A percentile compares a stretch with the other conserved stretches of the same genome.
Conservation (phyloP, 2,329 filamentous ascomycete genomes). For the Sphaerulina populicola region DNA sequence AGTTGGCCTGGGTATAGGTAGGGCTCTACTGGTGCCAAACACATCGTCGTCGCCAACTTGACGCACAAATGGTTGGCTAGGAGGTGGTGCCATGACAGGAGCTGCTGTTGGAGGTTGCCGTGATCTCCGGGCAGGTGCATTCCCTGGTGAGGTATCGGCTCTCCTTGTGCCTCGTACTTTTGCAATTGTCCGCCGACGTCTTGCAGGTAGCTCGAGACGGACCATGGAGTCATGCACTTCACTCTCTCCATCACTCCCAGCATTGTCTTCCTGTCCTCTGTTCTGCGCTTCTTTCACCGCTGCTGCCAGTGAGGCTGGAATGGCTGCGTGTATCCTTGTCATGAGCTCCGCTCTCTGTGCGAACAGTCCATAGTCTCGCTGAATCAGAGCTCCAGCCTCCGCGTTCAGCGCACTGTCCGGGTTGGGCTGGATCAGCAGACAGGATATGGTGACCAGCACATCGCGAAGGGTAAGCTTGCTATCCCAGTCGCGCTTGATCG, state of each 20-base stretch:
- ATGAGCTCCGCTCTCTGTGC: slow-evolving; percentile 51
- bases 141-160: slow-evolving; percentile 23
- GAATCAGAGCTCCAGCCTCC: slow-evolving; percentile 50
- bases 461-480: slow-evolving; percentile 50
- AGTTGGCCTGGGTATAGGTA: neutral
- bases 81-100: neutral
- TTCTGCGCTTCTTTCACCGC: slow-evolving; percentile 48
- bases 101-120: slow-evolving; percentile 6
- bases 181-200: slow-evolving; percentile 25
- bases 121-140: slow-evolving; percentile 15
- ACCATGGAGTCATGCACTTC: slow-evolving; percentile 15
- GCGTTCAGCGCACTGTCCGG: slow-evolving; percentile 57
- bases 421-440: slow-evolving; percentile 56
- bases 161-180: slow-evolving; percentile 22
- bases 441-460: slow-evolving; percentile 53
- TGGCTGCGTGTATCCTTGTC: slow-evolving; percentile 53
- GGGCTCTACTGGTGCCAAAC: slow-evolving; percentile 12
- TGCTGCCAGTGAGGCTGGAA: slow-evolving; percentile 40
- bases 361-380: slow-evolving; percentile 52
- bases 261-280: slow-evolving; percentile 36
- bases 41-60: slow-evolving; percentile 22
- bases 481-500: slow-evolving; percentile 56
- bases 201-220: slow-evolving; percentile 19
- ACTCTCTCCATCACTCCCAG: slow-evolving; percentile 13
- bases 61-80: slow-evolving; percentile 22